These are phyloP conservation scores for Mikania micrantha DNA, from an alignment of 129 eudicot species.

Conservation along the genomic window DNA sequence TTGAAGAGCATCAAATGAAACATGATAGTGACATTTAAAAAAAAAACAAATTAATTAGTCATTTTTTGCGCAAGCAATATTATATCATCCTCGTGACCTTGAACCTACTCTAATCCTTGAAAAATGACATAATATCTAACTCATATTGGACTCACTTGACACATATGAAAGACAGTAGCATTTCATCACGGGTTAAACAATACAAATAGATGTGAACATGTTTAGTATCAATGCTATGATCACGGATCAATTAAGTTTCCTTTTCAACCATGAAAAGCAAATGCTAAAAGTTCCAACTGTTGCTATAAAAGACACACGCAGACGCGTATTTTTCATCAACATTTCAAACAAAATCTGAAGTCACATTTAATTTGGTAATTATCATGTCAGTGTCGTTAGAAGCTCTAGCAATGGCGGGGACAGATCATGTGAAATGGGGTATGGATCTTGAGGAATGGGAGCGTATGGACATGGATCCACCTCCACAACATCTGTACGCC, in stretches of 20 bases:
- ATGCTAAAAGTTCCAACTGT: not conserved
- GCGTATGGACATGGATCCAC: constrained; percentile 7
- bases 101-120: not conserved
- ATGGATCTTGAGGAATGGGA: constrained; percentile 27
- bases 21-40: no score
- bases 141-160: not conserved
- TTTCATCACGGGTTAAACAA: not conserved
- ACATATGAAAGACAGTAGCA: not conserved
- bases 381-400: constrained; percentile 31
- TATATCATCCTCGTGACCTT: not conserved
- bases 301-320: not conserved
- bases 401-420: constrained; percentile 37
- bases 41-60: no score
- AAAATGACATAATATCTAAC: not conserved
- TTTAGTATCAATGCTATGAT: not conserved
- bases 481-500: constrained; percentile 21
- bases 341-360: not conserved
- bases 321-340: not conserved
- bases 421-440: constrained; percentile 17
- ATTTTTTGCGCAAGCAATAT: no score
- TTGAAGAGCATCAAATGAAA: no score
- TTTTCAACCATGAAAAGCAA: not conserved
- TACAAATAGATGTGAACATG: not conserved
- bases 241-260: not conserved
- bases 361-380: not conserved